A percentile compares a stretch with the other conserved stretches of the same genome.
Evolutionary conservation across 2,329 filamentous ascomycete genomes (phyloP).

Genomic region (Nothomitra cinnamomea): DNA sequence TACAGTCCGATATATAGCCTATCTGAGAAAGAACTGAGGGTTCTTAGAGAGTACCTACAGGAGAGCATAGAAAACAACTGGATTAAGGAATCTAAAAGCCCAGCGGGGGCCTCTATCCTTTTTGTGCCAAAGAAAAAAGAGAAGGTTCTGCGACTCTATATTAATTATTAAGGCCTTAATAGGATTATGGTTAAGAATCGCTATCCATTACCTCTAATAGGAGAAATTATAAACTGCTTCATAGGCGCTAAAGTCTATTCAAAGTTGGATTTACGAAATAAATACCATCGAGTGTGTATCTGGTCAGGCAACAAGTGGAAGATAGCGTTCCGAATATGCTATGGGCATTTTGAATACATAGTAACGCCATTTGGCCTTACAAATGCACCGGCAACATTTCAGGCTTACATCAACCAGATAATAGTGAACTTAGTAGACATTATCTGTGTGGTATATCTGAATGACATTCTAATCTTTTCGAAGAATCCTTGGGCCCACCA

Average conservation of each 20-base stretch:
- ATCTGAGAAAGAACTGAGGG: slow-evolving; percentile 6
- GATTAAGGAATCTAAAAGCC: slow-evolving; percentile 8
- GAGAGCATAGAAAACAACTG: slow-evolving; percentile 8
- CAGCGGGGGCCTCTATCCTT: slow-evolving; percentile 14
- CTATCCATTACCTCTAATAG: slow-evolving; percentile 15
- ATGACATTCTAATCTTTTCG: slow-evolving; percentile 19
- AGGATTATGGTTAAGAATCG: slow-evolving; percentile 14
- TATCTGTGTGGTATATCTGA: slow-evolving; percentile 14
- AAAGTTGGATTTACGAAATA: slow-evolving; percentile 18
- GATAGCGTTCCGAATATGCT: slow-evolving; percentile 19
- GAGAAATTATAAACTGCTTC: slow-evolving; percentile 14
- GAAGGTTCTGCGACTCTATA: slow-evolving; percentile 7
- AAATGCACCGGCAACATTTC: neutral
- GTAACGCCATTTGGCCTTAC: slow-evolving; percentile 17
- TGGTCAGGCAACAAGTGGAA: slow-evolving; percentile 19
- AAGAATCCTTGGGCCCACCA: neutral
- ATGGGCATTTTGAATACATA: slow-evolving; percentile 8
- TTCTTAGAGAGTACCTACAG: slow-evolving; percentile 6
- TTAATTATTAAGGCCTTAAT: slow-evolving; percentile 16
- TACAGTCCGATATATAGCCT: slow-evolving; percentile 7
- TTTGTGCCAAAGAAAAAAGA: slow-evolving; percentile 18
- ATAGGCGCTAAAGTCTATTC: slow-evolving; percentile 15
- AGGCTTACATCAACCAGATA: slow-evolving; percentile 2
- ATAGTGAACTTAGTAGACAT: slow-evolving; percentile 7
- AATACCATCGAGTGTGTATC: slow-evolving; percentile 21